phyloP scores from a whole-genome alignment of 257 asterid genomes.

The Prunella vulgaris region DNA sequence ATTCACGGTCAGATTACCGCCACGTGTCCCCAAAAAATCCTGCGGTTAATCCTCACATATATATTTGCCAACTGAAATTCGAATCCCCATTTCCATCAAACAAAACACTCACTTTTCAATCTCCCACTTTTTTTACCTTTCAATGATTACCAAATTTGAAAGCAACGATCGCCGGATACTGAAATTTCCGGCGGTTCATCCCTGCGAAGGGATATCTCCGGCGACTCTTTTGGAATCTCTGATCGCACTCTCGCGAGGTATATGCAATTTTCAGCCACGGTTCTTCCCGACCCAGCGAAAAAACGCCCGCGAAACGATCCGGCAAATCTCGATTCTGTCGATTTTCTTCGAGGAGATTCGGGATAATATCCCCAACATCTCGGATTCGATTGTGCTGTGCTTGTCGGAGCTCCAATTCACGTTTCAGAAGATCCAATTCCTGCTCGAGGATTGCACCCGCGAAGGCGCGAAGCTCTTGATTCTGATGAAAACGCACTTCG shows the following conservation, averaged over 20 bases:
- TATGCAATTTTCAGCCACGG: slow-evolving; percentile 34
- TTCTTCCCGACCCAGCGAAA: slow-evolving; percentile 42
- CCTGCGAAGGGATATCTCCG: slow-evolving; percentile 57
- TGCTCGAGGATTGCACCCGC: slow-evolving; percentile 56
- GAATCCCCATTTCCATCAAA: slow-evolving; percentile 5
- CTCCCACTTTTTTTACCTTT: neutral
- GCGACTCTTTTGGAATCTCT: slow-evolving; percentile 53
- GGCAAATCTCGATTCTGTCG: slow-evolving; percentile 51
- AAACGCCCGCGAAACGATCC: slow-evolving; percentile 55
- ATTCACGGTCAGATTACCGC: slow-evolving; percentile 15
- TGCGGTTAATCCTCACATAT: slow-evolving; percentile 21
- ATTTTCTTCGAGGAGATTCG: slow-evolving; percentile 57
- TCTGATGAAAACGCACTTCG: slow-evolving; percentile 56
- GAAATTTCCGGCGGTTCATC: slow-evolving; percentile 61
- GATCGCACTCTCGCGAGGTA: slow-evolving; percentile 35
- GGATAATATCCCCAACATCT: slow-evolving; percentile 18
- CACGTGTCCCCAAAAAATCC: slow-evolving; percentile 40
- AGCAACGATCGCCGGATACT: slow-evolving; percentile 59
- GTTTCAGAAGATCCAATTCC: slow-evolving; percentile 45
- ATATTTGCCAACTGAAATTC: slow-evolving; percentile 34
- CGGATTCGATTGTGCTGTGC: slow-evolving; percentile 42
- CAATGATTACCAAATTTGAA: slow-evolving; percentile 42
- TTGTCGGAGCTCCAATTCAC: slow-evolving; percentile 66
- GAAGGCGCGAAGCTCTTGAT: slow-evolving; percentile 50
- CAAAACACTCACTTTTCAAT: neutral